phyloP scores from a whole-genome alignment of 2,329 filamentous ascomycete genomes.

The Epichloe aotearoae region DNA sequence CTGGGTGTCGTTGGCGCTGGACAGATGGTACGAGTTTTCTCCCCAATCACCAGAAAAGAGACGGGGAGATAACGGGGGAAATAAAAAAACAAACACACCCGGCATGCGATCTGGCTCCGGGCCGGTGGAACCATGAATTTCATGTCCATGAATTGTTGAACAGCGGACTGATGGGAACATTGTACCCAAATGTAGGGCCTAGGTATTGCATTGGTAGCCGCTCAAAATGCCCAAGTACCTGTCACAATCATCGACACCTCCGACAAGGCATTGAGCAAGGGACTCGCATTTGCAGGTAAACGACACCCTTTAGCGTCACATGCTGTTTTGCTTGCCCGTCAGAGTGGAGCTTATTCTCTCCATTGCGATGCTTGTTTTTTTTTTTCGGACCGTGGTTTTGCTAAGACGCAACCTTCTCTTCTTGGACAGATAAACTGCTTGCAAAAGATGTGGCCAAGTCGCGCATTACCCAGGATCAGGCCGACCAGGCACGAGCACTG shows the following conservation, averaged over 20 bases:
- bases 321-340: not conserved
- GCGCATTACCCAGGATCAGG: constrained; percentile 69
- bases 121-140: not conserved
- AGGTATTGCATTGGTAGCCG: constrained; percentile 89
- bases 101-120: not conserved
- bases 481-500: constrained; percentile 56
- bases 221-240: constrained; percentile 67
- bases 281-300: constrained; percentile 72
- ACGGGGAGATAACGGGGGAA: not conserved
- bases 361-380: not conserved
- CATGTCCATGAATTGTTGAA: not conserved
- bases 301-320: not conserved
- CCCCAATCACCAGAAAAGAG: constrained; percentile 4
- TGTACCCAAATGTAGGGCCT: constrained; percentile 49
- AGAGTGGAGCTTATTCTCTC: not conserved
- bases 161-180: not conserved
- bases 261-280: constrained; percentile 75
- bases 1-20: constrained; percentile 89
- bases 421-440: constrained; percentile 67
- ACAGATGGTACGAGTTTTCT: constrained; percentile 61
- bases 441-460: constrained; percentile 86
- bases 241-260: constrained; percentile 79
- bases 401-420: not conserved
- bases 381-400: not conserved
- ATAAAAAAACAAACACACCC: not conserved